Percentiles rank a stretch among this genome's conserved stretches.
Conservation (phyloP, 495 filamentous ascomycete species). For the Penicillium cataractarum region DNA sequence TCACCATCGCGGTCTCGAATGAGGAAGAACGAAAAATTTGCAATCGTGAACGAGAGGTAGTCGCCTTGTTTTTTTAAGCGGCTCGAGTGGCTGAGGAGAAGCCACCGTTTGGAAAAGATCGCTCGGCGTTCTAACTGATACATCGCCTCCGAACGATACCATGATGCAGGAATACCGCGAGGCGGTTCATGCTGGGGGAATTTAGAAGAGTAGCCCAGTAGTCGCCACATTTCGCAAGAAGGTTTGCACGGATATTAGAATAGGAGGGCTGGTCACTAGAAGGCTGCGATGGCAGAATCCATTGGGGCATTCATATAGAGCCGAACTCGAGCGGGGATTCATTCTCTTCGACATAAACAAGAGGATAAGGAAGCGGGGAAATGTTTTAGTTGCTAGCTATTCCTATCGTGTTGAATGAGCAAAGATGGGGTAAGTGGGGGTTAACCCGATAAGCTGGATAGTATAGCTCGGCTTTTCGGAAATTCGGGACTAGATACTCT, state of each 20-base stretch:
- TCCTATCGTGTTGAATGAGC: background rate
- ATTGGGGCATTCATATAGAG: background rate
- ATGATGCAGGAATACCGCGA: slow-evolving; percentile 44
- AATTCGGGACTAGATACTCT: background rate
- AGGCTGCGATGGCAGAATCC: background rate
- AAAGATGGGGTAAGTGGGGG: slow-evolving; percentile 9
- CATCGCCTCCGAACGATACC: slow-evolving; percentile 51
- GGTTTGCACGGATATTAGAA: background rate
- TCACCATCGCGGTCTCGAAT: slow-evolving; percentile 40
- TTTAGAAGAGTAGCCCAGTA: slow-evolving; percentile 55
- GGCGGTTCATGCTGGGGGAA: slow-evolving; percentile 40
- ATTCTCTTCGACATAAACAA: background rate
- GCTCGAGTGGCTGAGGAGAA: slow-evolving; percentile 30
- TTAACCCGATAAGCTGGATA: background rate
- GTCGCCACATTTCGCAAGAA: slow-evolving; percentile 54
- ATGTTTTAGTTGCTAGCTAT: background rate
- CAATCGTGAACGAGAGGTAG: slow-evolving; percentile 33
- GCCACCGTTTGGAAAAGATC: slow-evolving; percentile 48
- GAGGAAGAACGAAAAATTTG: slow-evolving; percentile 49
- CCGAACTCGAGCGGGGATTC: background rate
- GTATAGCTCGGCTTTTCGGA: background rate
- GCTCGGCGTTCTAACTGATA: slow-evolving; percentile 54
- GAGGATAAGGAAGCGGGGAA: slow-evolving; percentile 17
- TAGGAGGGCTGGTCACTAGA: background rate
- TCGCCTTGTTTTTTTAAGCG: slow-evolving; percentile 39